phyloP scores from a whole-genome alignment of 1,139 yeast genomes.

The Lodderomyces beijingensis region DNA sequence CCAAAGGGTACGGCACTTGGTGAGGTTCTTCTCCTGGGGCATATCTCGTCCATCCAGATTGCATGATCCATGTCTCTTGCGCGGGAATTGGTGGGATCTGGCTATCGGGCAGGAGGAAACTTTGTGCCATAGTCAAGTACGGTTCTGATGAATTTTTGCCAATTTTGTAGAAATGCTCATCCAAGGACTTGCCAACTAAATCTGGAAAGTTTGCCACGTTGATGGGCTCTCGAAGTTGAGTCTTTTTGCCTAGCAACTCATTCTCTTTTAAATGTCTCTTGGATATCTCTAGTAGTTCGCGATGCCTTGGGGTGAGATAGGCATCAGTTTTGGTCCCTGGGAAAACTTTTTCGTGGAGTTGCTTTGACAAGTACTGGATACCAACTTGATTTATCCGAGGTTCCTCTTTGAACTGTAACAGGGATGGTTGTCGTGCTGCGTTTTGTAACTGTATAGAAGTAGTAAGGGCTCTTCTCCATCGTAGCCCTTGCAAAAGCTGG shows the following conservation, averaged over 20 bases:
- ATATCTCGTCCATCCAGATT: conserved; percentile 85
- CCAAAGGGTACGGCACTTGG: conserved; percentile 62
- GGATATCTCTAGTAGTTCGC: conserved; percentile 52
- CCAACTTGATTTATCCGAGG: conserved; percentile 64
- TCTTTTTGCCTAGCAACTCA: conserved; percentile 73
- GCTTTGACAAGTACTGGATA: conserved; percentile 61
- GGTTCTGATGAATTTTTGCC: conserved; percentile 63
- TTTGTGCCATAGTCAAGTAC: conserved; percentile 47
- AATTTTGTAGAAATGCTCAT: conserved; percentile 78
- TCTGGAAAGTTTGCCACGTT: conserved; percentile 57
- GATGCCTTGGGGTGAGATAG: conserved; percentile 19
- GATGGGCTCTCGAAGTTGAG: conserved; percentile 62
- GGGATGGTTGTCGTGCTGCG: too few species aligned
- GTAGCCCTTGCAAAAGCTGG: too few species aligned
- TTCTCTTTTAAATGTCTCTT: conserved; percentile 58
- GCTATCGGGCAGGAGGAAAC: conserved; percentile 40
- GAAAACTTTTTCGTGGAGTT: conserved; percentile 59
- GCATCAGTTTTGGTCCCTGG: conserved; percentile 31
- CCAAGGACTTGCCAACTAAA: conserved; percentile 65
- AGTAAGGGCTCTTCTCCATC: too few species aligned
- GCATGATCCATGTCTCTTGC: conserved; percentile 42
- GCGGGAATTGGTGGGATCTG: conserved; percentile 46
- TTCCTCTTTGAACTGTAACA: conserved; percentile 17
- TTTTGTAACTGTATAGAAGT: too few species aligned
- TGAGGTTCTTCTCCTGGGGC: conserved; percentile 48